Evolutionary conservation across 805 yeast species (phyloP).

Genomic region (Saturnispora dispora): DNA sequence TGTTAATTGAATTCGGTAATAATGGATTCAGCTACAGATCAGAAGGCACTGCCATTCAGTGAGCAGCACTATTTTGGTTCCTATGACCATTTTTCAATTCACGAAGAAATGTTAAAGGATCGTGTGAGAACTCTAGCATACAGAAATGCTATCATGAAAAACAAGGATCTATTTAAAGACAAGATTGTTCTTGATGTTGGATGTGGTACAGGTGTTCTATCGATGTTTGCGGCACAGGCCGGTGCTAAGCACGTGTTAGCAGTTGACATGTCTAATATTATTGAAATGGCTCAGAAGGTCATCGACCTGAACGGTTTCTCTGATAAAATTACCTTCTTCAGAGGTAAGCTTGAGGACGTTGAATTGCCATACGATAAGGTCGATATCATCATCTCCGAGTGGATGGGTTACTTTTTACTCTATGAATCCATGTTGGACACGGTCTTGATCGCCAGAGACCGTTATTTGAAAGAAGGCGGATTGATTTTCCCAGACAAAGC

Average conservation of each 20-base stretch:
- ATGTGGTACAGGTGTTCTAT: slow-evolving; percentile 95
- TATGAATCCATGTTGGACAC: slow-evolving; percentile 98
- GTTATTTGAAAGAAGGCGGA: slow-evolving; percentile 74
- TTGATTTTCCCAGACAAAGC: slow-evolving; percentile 93
- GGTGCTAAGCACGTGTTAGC: slow-evolving; percentile 98
- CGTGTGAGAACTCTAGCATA: slow-evolving; percentile 85
- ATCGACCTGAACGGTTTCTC: slow-evolving; percentile 73
- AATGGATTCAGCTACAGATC: slow-evolving; percentile 55
- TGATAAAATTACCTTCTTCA: slow-evolving; percentile 78
- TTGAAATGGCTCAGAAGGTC: slow-evolving; percentile 90
- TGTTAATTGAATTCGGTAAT: neutral
- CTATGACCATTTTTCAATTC: slow-evolving; percentile 95
- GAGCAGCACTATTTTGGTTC: slow-evolving; percentile 95
- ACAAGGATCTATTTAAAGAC: slow-evolving; percentile 81
- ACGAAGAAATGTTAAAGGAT: slow-evolving; percentile 98
- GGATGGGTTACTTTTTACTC: slow-evolving; percentile 98
- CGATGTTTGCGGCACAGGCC: slow-evolving; percentile 97
- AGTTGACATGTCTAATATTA: slow-evolving; percentile 94
- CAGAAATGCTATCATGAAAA: slow-evolving; percentile 85
- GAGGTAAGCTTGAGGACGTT: slow-evolving; percentile 93
- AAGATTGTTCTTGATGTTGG: slow-evolving; percentile 96
- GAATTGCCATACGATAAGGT: slow-evolving; percentile 77
- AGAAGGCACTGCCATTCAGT: slow-evolving; percentile 48
- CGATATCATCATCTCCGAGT: slow-evolving; percentile 91
- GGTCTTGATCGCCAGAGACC: slow-evolving; percentile 88